Percentiles rank a stretch among this genome's conserved stretches.
Evolutionary conservation across 768 basidiomycete species (phyloP).

Genomic region (Sutorius australiensis): DNA sequence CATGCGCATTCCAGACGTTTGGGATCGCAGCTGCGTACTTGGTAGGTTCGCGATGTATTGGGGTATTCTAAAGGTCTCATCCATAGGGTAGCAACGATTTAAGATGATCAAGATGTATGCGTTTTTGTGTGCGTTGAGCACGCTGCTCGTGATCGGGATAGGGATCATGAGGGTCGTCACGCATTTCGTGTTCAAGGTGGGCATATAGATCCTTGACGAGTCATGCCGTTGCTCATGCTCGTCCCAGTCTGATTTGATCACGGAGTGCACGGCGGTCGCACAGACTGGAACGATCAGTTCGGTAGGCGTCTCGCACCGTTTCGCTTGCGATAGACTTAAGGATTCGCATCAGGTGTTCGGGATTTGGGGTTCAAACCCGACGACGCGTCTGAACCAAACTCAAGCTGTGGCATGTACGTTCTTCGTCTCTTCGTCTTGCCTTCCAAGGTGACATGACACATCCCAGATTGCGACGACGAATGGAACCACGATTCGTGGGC

Average conservation of each 20-base stretch:
- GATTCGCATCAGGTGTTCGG: constrained; percentile 39
- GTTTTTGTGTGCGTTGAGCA: constrained; percentile 43
- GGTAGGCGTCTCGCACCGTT: constrained; percentile 24
- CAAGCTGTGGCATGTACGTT: constrained; percentile 49
- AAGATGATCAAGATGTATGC: constrained; percentile 54
- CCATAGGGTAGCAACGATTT: constrained; percentile 47
- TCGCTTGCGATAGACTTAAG: constrained; percentile 11
- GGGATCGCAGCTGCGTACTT: constrained; percentile 49
- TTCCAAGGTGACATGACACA: constrained; percentile 8
- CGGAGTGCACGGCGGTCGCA: constrained; percentile 46
- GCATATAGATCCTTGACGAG: constrained; percentile 1
- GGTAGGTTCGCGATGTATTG: constrained; percentile 37
- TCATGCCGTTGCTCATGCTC: not conserved
- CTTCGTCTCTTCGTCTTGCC: not conserved
- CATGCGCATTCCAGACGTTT: constrained; percentile 50
- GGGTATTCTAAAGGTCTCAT: not conserved
- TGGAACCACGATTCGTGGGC: constrained; percentile 68
- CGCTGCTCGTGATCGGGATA: constrained; percentile 47
- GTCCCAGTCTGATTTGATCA: constrained; percentile 52
- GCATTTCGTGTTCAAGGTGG: constrained; percentile 68
- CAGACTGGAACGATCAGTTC: constrained; percentile 30
- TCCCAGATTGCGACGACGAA: constrained; percentile 54
- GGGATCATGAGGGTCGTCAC: constrained; percentile 54
- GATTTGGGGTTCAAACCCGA: constrained; percentile 48
- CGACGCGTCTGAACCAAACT: constrained; percentile 23